phyloP scores from a whole-genome alignment of 371 early-diverging fungal genomes.

The Rhizopus sp. region DNA sequence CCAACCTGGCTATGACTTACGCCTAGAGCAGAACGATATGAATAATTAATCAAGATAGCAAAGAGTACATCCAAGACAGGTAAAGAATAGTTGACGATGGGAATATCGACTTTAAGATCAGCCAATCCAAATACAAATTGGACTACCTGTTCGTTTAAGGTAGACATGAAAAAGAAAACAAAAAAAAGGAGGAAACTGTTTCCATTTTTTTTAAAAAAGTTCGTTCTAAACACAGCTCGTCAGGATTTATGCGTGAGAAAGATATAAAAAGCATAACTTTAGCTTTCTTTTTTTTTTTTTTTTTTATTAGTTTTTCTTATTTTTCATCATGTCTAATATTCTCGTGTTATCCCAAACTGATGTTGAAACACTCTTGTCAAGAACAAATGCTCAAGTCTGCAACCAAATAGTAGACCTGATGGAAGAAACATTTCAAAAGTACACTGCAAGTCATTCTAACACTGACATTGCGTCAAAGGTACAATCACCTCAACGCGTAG shows the following conservation, averaged over 20 bases:
- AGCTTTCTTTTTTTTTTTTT: background rate
- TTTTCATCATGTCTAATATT: constrained; percentile 17
- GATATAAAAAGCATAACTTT: background rate
- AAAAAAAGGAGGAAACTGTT: constrained; percentile 1
- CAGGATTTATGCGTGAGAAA: background rate
- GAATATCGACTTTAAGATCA: constrained; percentile 28
- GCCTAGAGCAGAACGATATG: constrained; percentile 55
- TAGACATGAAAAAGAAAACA: constrained; percentile 3
- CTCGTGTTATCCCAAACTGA: constrained; percentile 38
- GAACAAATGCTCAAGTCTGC: constrained; percentile 21
- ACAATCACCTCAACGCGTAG: constrained; percentile 56
- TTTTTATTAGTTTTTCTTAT: background rate
- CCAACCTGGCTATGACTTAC: constrained; percentile 43
- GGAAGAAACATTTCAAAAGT: constrained; percentile 37
- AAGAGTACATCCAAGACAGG: constrained; percentile 54
- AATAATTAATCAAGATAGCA: constrained; percentile 56
- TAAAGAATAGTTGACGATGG: constrained; percentile 26
- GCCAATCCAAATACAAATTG: constrained; percentile 31
- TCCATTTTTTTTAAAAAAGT: background rate
- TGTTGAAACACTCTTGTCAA: constrained; percentile 26
- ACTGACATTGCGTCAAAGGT: constrained; percentile 31
- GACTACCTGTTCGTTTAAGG: constrained; percentile 33
- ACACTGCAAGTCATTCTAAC: constrained; percentile 25
- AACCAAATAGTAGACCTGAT: constrained; percentile 41
- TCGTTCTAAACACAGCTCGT: background rate